Evolutionary conservation across 495 filamentous ascomycete species (phyloP), one percentile per base, ranked within the genome.

Genomic region (Penicillium tannophilum): DNA sequence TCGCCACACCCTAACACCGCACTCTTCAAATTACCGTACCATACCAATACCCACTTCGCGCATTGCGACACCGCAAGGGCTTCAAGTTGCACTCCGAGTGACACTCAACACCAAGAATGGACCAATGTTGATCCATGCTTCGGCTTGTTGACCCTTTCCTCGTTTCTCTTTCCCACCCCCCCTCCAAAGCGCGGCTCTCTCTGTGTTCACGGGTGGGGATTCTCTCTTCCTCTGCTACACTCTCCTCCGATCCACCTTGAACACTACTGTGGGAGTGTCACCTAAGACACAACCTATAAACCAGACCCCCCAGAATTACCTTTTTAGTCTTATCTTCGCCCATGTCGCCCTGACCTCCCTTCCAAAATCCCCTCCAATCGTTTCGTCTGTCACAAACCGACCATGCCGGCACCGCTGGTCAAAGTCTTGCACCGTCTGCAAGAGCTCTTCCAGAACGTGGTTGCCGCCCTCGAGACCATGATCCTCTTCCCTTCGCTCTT

Each of bases 391-490:
- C 51, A 20, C 11, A 56, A 59, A 52, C 35, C 61, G 50, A 67
- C 62, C 67, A 79, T 79, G 77, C 59, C 75, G 28, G 69, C 71
- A 31, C 69, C 76, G 47, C 66, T 80, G 52, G 66, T 69, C 59
- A 80, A 76, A 66, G 71, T 78, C 63, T 70, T 79, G 66, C 76
- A 77, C 55, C 69, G 71, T 66, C 72, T 81, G 74, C 76, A 82
- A 69, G 76, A 82, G 62, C 69, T 85, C 50, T 85, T 84, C 69
- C 74, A 80, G 45, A 78, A 81, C 62, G 68, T 84, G 39, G 70
- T 82, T 19, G 65, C 77, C 24, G 80, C 79, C 19, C 64, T 82
- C 39, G 80, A 82, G 53, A 74, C 75, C 60, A 79, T 83, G 73
- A 66, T 77, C 30, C 76, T 84, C 63, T 76, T 84, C 28, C 76